A percentile compares a stretch with the other conserved stretches of the same genome.
Conservation (phyloP, 1,284 basidiomycete species). For the Golubevia pallescens region DNA sequence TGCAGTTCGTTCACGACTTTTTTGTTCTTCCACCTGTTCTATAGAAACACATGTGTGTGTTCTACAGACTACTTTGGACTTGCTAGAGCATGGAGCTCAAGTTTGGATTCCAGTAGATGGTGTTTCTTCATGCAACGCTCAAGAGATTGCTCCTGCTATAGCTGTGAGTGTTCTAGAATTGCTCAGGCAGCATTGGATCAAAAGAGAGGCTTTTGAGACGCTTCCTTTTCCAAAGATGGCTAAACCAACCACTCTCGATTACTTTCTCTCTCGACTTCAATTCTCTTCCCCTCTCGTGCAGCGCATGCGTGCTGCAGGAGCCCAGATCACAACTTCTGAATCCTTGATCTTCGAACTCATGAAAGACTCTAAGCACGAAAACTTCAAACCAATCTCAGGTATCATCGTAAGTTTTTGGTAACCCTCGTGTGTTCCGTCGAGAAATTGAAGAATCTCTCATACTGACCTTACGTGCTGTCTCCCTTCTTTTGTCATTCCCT, state of each 20-base stretch:
- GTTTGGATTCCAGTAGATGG: constrained; percentile 49
- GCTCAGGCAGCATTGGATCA: constrained; percentile 5
- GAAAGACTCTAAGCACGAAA: constrained; percentile 42
- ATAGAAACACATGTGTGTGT: constrained; percentile 49
- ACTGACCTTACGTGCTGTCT: not conserved
- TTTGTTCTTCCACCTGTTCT: constrained; percentile 1
- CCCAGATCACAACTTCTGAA: constrained; percentile 44
- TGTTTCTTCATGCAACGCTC: constrained; percentile 47
- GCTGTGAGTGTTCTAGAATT: constrained; percentile 22
- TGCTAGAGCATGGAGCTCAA: constrained; percentile 34
- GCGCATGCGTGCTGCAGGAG: constrained; percentile 45
- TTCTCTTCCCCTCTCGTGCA: constrained; percentile 7
- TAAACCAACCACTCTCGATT: not conserved
- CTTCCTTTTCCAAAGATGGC: constrained; percentile 5
- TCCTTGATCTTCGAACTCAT: constrained; percentile 45
- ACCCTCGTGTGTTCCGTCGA: no score
- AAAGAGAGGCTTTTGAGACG: not conserved
- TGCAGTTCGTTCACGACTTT: not conserved
- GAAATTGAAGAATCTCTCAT: not conserved
- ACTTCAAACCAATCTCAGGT: constrained; percentile 45
- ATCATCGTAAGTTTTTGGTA: constrained; percentile 41
- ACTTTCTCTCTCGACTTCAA: constrained; percentile 3
- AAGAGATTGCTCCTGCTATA: constrained; percentile 42
- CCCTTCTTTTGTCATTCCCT: not conserved
- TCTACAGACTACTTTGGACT: constrained; percentile 48